Conservation (phyloP, 2,329 filamentous ascomycete species). For the Aspergillus sojae region DNA sequence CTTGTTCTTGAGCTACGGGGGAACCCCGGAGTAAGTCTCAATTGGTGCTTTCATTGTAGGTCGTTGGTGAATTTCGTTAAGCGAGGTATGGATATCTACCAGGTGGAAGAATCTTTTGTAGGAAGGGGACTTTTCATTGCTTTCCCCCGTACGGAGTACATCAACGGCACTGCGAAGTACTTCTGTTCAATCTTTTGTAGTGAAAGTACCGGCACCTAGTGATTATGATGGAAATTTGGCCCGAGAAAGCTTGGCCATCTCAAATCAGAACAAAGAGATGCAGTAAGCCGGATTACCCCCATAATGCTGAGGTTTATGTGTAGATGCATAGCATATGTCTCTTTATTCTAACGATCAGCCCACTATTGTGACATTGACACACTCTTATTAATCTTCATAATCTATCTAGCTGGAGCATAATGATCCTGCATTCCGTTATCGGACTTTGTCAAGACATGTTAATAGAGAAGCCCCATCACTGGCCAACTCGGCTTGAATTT, state of each 20-base stretch:
- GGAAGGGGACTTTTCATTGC: too few relatives aligned
- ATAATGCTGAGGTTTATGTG: neutral
- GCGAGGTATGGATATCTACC: neutral
- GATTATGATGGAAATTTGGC: neutral
- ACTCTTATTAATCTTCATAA: neutral
- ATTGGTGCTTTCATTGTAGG: neutral
- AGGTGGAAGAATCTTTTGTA: neutral
- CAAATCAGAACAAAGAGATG: neutral
- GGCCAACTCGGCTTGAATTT: too few relatives aligned
- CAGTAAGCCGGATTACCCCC: too few relatives aligned
- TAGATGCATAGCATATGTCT: neutral
- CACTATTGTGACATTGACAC: neutral
- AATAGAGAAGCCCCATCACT: neutral
- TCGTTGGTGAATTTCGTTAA: neutral
- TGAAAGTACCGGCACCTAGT: neutral
- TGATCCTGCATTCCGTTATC: neutral
- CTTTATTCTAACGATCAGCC: neutral
- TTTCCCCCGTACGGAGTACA: too few relatives aligned
- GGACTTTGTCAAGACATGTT: neutral
- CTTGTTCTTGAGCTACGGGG: neutral
- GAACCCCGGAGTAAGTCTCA: neutral
- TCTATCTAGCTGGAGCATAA: neutral
- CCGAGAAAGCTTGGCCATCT: neutral
- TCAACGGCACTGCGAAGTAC: too few relatives aligned
- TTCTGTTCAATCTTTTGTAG: too few relatives aligned